These are phyloP conservation scores for Thymus mandschuricus DNA, from an alignment of 257 asterid species.

Conservation along the genomic window DNA sequence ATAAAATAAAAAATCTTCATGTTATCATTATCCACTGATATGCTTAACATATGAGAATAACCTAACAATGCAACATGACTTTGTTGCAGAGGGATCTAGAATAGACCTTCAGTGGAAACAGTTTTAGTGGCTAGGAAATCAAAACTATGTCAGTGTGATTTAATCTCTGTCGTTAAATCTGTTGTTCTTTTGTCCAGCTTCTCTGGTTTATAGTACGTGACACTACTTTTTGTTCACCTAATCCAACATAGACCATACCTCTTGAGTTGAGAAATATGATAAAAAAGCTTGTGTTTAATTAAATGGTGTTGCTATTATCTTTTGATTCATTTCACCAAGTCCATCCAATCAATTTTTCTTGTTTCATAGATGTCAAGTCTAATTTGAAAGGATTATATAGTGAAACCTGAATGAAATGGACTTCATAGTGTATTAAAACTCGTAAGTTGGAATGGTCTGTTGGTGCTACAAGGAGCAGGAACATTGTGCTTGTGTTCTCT, in stretches of 20 bases:
- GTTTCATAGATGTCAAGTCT: background rate
- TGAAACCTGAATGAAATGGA: background rate
- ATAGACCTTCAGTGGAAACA: background rate
- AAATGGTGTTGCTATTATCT: background rate
- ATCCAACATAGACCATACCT: background rate
- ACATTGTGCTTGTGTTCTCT: background rate
- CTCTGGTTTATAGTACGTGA: background rate
- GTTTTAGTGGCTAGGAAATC: conserved; percentile 11
- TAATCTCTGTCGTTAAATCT: background rate
- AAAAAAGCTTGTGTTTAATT: conserved; percentile 1
- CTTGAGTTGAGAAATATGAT: conserved; percentile 10
- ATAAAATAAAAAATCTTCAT: background rate
- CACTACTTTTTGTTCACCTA: background rate
- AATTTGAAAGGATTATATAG: background rate
- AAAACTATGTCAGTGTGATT: background rate
- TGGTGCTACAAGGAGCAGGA: background rate
- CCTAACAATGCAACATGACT: background rate
- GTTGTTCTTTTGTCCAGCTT: background rate
- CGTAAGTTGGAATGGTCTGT: background rate
- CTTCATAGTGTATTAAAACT: background rate
- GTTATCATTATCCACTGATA: background rate
- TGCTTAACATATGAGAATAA: background rate
- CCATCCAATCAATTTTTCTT: background rate
- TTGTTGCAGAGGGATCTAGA: background rate
- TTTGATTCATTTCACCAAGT: conserved; percentile 8